Conservation (phyloP, 768 basidiomycete species). For the Auricularia cornea region DNA sequence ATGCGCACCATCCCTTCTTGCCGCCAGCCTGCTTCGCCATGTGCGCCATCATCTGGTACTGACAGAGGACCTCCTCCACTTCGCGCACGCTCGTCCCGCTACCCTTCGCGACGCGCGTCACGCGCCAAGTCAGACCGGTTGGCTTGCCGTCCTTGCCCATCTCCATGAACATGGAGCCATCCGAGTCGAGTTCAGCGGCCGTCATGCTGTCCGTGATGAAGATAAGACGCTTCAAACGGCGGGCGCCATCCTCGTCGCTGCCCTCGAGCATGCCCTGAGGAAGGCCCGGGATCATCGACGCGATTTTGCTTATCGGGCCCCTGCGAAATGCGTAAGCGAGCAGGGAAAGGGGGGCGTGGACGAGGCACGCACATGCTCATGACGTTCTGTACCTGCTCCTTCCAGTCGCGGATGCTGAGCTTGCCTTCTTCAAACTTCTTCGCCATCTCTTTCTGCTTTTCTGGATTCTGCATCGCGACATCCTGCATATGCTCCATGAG, state of each 20-base stretch:
- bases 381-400: conserved; percentile 93
- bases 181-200: conserved; percentile 85
- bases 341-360: conserved; percentile 7
- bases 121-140: conserved; percentile 79
- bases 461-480: conserved; percentile 84
- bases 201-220: conserved; percentile 99
- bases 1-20: conserved; percentile 73
- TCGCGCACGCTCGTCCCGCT: conserved; percentile 93
- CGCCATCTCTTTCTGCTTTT: conserved; percentile 95
- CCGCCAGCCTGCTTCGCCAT: conserved; percentile 98
- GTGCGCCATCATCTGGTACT: conserved; percentile 97
- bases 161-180: conserved; percentile 87
- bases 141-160: conserved; percentile 76
- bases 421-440: conserved; percentile 98
- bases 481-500: conserved; percentile 99
- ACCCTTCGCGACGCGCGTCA: conserved; percentile 83
- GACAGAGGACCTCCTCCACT: conserved; percentile 94
- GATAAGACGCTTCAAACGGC: conserved; percentile 94
- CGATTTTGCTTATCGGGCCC: conserved; percentile 98
- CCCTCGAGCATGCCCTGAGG: conserved; percentile 86
- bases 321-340: conserved; percentile 31
- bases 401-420: conserved; percentile 93
- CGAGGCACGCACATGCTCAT: conserved; percentile 81
- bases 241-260: conserved; percentile 85
- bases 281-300: conserved; percentile 97